Percentiles rank a stretch among this genome's conserved stretches.
phyloP scores from a whole-genome alignment of 1,284 basidiomycete genomes.

The Pseudozyma hubeiensis region DNA sequence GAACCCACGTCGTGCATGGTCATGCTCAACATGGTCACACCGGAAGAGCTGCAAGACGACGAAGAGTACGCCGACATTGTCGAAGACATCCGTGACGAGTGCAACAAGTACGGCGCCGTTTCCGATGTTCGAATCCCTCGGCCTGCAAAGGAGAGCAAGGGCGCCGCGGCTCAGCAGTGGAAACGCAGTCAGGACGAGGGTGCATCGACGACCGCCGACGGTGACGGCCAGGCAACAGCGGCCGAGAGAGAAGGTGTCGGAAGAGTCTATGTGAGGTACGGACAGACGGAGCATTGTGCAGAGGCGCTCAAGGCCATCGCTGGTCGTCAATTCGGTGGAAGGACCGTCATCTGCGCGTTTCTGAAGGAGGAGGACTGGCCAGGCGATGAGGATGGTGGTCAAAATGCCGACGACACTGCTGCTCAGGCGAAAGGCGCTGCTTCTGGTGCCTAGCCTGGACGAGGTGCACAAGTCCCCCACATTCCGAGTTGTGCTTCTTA shows the following conservation, averaged over 20 bases:
- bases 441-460: conserved; percentile 13
- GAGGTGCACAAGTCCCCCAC: background rate
- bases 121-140: conserved; percentile 65
- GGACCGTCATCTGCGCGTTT: conserved; percentile 77
- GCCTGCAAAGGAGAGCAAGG: conserved; percentile 57
- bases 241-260: conserved; percentile 90
- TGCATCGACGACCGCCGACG: conserved; percentile 72
- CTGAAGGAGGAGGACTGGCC: conserved; percentile 66
- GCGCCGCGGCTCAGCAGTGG: conserved; percentile 62
- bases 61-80: conserved; percentile 92
- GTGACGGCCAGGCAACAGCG: conserved; percentile 57
- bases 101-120: conserved; percentile 62
- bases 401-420: conserved; percentile 52
- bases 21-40: conserved; percentile 98
- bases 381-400: conserved; percentile 58
- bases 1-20: conserved; percentile 81
- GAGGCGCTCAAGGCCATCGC: conserved; percentile 84
- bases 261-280: conserved; percentile 89
- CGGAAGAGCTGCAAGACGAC: conserved; percentile 91
- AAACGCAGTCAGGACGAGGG: conserved; percentile 58
- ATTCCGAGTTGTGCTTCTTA: too few species aligned
- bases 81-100: conserved; percentile 93
- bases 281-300: conserved; percentile 75
- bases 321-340: conserved; percentile 88
- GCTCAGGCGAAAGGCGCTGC: conserved; percentile 51